These are phyloP conservation scores for Diatrype stigma DNA, from an alignment of 2,329 filamentous ascomycete genomes.

Conservation along the genomic window DNA sequence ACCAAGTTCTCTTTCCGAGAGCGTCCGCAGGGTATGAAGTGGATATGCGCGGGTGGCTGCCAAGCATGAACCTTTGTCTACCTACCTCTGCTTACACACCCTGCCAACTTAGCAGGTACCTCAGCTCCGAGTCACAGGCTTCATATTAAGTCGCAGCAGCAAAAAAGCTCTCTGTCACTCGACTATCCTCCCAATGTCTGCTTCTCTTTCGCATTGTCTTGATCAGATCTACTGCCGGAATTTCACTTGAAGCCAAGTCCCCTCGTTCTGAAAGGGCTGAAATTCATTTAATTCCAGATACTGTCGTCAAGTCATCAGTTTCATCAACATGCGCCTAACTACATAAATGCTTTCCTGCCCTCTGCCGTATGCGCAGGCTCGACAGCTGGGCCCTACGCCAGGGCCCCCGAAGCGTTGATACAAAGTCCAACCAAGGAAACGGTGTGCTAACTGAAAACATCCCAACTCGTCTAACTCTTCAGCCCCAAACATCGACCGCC, in stretches of 20 bases:
- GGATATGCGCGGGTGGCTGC: too few relatives aligned
- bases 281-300: slow-evolving; percentile 4
- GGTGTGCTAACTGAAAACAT: slow-evolving; percentile 12
- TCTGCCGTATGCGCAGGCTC: slow-evolving; percentile 3
- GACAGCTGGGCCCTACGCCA: slow-evolving; percentile 16
- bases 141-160: too few relatives aligned
- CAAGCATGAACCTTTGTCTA: too few relatives aligned
- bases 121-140: too few relatives aligned
- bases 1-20: too few relatives aligned
- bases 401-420: slow-evolving; percentile 10
- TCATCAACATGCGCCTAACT: slow-evolving; percentile 29
- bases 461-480: slow-evolving; percentile 17
- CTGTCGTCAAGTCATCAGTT: slow-evolving; percentile 28
- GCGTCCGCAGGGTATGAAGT: too few relatives aligned
- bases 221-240: neutral
- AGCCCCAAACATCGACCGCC: slow-evolving; percentile 17
- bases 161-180: too few relatives aligned
- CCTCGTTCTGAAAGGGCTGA: slow-evolving; percentile 4
- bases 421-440: slow-evolving; percentile 17
- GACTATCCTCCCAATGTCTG: too few relatives aligned
- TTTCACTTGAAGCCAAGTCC: slow-evolving; percentile 4
- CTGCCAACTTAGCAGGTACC: too few relatives aligned
- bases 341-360: slow-evolving; percentile 23
- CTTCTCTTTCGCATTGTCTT: too few relatives aligned
- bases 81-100: too few relatives aligned